Percentiles rank a stretch among this genome's conserved stretches.
Conservation (phyloP, 1,284 basidiomycete species). For the Rhodotorula sp. region DNA sequence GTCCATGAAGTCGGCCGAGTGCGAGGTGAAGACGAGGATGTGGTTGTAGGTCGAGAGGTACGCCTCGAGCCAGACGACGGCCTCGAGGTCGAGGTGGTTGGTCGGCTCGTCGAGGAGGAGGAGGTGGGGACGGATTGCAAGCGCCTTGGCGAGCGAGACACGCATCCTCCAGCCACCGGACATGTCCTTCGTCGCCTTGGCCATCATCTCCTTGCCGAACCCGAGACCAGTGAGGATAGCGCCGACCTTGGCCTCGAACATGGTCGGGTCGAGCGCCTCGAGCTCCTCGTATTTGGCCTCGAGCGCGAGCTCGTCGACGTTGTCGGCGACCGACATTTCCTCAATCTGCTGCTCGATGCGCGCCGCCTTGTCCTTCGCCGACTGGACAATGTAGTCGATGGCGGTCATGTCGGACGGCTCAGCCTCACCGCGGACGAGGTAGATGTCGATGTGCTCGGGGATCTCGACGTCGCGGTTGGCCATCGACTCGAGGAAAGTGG, state of each 20-base stretch:
- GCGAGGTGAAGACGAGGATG: constrained; percentile 92
- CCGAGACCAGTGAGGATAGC: constrained; percentile 96
- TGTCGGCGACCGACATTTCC: constrained; percentile 84
- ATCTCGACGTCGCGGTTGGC: constrained; percentile 93
- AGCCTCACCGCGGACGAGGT: constrained; percentile 92
- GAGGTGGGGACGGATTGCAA: constrained; percentile 95
- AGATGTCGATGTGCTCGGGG: constrained; percentile 94
- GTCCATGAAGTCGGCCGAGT: constrained; percentile 99
- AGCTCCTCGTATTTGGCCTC: constrained; percentile 93
- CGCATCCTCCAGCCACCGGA: constrained; percentile 99
- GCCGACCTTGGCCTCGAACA: constrained; percentile 94
- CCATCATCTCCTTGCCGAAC: constrained; percentile 90
- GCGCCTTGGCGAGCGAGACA: constrained; percentile 90
- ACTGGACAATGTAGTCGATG: constrained; percentile 91
- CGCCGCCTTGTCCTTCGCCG: constrained; percentile 93
- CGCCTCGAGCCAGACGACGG: constrained; percentile 98
- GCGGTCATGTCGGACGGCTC: constrained; percentile 97
- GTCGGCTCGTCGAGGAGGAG: constrained; percentile 80
- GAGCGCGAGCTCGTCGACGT: constrained; percentile 82
- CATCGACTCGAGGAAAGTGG: constrained; percentile 62
- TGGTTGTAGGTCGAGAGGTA: constrained; percentile 98
- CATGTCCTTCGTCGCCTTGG: constrained; percentile 96
- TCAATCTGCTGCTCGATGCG: constrained; percentile 92
- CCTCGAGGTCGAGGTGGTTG: constrained; percentile 71
- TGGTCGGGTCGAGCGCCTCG: constrained; percentile 92